A percentile compares a stretch with the other conserved stretches of the same genome.
These are phyloP conservation scores for Vitis cinerea DNA, from an alignment of 164 flowering plant species.

Conservation along the genomic window DNA sequence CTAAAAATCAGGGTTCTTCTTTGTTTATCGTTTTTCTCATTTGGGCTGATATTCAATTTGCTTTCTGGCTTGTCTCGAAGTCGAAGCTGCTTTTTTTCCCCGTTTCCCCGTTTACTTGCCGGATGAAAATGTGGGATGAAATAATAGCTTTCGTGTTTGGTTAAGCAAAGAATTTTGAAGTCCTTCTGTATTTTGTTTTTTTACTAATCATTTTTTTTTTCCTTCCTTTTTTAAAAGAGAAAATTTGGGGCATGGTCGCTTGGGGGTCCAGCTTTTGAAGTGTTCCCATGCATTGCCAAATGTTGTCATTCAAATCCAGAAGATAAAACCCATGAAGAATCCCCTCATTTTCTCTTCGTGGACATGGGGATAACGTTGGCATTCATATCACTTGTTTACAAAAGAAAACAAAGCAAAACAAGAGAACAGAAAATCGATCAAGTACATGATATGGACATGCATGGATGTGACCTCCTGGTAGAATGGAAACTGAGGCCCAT, in stretches of 20 bases:
- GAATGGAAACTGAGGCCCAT: constrained; percentile 1
- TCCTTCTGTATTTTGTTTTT: too few species aligned
- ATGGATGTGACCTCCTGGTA: constrained; percentile 15
- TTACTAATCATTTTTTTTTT: background rate
- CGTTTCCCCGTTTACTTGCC: constrained; percentile 42
- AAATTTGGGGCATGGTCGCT: background rate
- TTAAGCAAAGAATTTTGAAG: constrained; percentile 20
- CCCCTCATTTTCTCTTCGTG: background rate
- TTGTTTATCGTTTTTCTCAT: constrained; percentile 1
- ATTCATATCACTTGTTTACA: constrained; percentile 10
- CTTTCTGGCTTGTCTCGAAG: constrained; percentile 37
- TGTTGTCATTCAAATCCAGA: background rate
- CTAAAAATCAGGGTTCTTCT: background rate
- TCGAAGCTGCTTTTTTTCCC: constrained; percentile 45
- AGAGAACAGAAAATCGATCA: background rate
- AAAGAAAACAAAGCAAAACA: background rate
- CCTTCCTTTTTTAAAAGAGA: background rate
- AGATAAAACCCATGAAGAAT: background rate
- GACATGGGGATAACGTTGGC: background rate
- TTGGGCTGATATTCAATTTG: constrained; percentile 17
- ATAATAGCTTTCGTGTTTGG: constrained; percentile 21
- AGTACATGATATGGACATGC: constrained; percentile 21
- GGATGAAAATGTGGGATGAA: constrained; percentile 21
- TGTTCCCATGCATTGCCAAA: constrained; percentile 10
- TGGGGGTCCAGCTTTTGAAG: constrained; percentile 1